Evolutionary conservation across 768 basidiomycete genomes (phyloP).

Genomic region (Lactarius tabidus): DNA sequence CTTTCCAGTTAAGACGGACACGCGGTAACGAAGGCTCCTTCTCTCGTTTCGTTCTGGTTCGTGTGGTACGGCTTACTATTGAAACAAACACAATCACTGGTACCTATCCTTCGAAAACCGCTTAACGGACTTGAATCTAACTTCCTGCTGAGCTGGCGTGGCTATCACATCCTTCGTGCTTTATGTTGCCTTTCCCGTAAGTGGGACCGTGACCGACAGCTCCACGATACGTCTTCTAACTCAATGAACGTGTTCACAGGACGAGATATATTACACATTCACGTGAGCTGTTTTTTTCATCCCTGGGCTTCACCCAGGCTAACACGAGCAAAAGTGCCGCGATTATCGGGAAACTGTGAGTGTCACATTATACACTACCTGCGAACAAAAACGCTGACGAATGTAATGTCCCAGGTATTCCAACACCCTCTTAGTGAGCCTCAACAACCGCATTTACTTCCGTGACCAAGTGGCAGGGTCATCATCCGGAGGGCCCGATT

Average conservation of each 20-base stretch:
- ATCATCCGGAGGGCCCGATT: background rate
- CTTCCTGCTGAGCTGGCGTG: constrained; percentile 2
- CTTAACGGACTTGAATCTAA: background rate
- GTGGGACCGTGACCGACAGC: background rate
- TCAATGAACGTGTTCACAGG: background rate
- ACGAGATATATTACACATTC: constrained; percentile 19
- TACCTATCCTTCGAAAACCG: constrained; percentile 1
- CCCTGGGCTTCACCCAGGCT: background rate
- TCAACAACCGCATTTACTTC: constrained; percentile 27
- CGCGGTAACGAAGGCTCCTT: background rate
- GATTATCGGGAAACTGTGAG: constrained; percentile 26
- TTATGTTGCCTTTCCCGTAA: constrained; percentile 11
- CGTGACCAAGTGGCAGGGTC: constrained; percentile 7
- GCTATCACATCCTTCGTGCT: constrained; percentile 11
- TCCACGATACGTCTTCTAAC: background rate
- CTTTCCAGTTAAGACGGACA: constrained; percentile 1
- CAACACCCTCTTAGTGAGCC: constrained; percentile 30
- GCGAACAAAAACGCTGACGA: background rate
- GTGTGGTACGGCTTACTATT: constrained; percentile 29
- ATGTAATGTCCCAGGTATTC: constrained; percentile 20
- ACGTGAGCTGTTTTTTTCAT: constrained; percentile 1
- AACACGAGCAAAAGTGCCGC: constrained; percentile 18
- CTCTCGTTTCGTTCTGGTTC: constrained; percentile 18
- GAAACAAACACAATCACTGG: constrained; percentile 29
- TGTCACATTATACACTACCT: background rate